Conservation (phyloP, 2,329 filamentous ascomycete genomes). For the Samsoniella hepiali region DNA sequence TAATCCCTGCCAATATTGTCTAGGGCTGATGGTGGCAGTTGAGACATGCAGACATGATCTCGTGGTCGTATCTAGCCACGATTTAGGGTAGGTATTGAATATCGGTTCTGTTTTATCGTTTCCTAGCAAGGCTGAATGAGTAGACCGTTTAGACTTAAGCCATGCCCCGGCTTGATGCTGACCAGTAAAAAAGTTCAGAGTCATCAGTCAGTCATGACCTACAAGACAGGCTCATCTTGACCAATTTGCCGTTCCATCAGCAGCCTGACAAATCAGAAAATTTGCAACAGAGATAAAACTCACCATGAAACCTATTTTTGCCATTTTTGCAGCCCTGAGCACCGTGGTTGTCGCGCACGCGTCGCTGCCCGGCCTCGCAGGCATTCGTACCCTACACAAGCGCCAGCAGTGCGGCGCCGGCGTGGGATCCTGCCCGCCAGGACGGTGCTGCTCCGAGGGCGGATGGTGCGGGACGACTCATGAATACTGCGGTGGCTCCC, state of each 20-base stretch:
- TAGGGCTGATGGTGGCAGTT: neutral
- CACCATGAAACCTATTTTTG: neutral
- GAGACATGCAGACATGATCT: neutral
- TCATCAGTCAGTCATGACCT: too few species aligned
- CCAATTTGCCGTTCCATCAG: neutral
- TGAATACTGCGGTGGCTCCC: conserved; percentile 36
- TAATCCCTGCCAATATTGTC: neutral
- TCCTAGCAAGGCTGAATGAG: too few species aligned
- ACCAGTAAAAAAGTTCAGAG: too few species aligned
- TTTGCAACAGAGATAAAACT: too few species aligned
- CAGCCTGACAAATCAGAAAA: too few species aligned
- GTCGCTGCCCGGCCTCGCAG: neutral
- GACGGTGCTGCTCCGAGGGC: conserved; percentile 36
- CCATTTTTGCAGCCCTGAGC: neutral
- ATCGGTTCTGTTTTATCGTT: too few species aligned
- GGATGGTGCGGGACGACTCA: conserved; percentile 36
- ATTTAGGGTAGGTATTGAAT: neutral
- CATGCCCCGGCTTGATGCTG: too few species aligned
- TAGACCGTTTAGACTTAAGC: too few species aligned
- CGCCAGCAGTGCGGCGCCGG: conserved; percentile 32
- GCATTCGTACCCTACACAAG: neutral
- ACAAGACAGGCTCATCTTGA: too few species aligned
- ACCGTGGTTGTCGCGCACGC: neutral
- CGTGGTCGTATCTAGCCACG: neutral
- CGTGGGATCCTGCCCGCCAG: conserved; percentile 33